Base-by-base conservation (phyloP, 1,139 yeast genomes). In the Waltiozyma sp. region DNA sequence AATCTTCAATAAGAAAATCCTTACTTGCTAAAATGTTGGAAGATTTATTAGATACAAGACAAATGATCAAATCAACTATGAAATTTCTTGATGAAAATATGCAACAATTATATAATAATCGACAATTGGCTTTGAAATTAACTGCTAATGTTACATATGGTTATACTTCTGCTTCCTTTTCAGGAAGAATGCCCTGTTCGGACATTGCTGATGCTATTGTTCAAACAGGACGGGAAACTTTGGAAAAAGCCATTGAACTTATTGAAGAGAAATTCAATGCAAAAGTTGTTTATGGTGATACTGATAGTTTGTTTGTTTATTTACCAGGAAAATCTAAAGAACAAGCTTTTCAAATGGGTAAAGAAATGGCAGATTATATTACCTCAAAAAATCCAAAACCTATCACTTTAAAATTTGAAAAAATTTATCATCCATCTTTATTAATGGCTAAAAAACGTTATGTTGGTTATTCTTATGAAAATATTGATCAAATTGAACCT, bases 81-180 rank as follows among this genome's bases (percentile, higher is more conserved):
- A 70, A 72, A 38, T 59, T 69, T 34, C 61, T 80, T 38, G 54
- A 54, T n/a, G 44, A 51, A 28, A 59, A 50, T 58, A 61, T 49
- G 75, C 75, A 67, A 39, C 75, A 76, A 46, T 63, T 84, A 11
- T 76, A 84, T 58, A 76, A 85, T 56, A 82, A 85, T 45, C 69
- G 91, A 43, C 98, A 91, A 55, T 61, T 86, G 38, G 98, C 96
- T 0, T 64, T 91, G 47, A 91, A 91, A 56, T 65, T 91, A 46
- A 81, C 89, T 43, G 96, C 98, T 1, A 89, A 88, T 60, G 98
- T 91, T 15, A 89, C 96, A 0, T 91, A 91, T 64, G 98, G 98
- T 0, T 91, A 91, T 57, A 74, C 97, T 0, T 83, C 96, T 0
- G 98, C 98, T 0, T 77, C 95, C 0, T 91, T 81, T 56, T 87